Evolutionary conservation across 345 rosid species (phyloP), one percentile per base, ranked within the genome.

Genomic region (Fremontodendron californicum): DNA sequence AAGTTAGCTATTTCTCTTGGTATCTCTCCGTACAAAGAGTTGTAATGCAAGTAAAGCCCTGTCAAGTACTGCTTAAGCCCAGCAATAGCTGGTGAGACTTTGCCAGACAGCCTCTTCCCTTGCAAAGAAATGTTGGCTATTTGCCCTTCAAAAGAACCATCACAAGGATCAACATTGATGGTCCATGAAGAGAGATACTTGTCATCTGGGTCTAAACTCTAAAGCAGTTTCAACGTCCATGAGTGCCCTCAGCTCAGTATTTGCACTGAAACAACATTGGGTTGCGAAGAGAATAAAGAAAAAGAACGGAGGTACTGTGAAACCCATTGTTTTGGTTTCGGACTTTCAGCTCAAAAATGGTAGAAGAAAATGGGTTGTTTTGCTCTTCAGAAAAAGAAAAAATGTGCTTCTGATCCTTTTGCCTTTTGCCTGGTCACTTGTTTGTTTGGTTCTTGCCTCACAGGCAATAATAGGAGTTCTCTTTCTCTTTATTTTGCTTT

Each of bases 51-150:
- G 83, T 88, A 95, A 77, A 95, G 73, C 43, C 97, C 98, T 13
- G 94, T 90, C 85, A 95, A 82, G 83, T 90, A n/a, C n/a, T n/a
- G 87, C 86, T 85, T 85, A 0, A 95, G 90, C 76, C 81, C 92
- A 2, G 84, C 86, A 70, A 93, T 79, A 78, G 91, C 88, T 1
- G 94, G 85, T 45, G 99, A 91, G 70, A 93, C 76, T 80, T 86
- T 84, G 75, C 99, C 99, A 31, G 84, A 57, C 39, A 95, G 82
- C 1, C 91, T 90, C 81, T 88, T 95, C 31, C 99, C 99, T 81
- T 95, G 99, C 76, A 95, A 74, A 64, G 98, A 90, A 54, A 95
- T 93, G 85, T 95, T 95, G 5, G 98, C 86, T 19, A 92, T 90
- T 64, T 63, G 87, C 52, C 94, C 90, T 82, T 90, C 91, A 70